Base-by-base conservation (phyloP, 2,329 filamentous ascomycete species). In the Lachnellula suecica region DNA sequence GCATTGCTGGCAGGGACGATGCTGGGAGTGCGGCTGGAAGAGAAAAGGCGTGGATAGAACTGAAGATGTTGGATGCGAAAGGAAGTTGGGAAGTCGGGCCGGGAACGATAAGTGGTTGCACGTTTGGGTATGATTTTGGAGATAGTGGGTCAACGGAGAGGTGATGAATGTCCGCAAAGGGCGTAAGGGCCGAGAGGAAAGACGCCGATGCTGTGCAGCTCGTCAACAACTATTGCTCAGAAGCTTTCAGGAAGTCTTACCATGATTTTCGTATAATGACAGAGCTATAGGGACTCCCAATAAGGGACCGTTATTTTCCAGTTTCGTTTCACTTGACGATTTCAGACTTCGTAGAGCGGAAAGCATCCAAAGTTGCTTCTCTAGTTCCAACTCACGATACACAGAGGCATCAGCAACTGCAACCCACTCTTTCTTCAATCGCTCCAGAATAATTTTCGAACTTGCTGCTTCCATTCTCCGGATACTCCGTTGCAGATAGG, bases 351-450 rank as follows among this genome's bases (percentile, higher is more conserved):
- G 74, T 47, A 88, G 68, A 1, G 76, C 76, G 24, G 78, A 83
- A 29, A 85, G 71, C 71, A 90, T 78, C 82, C 82, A 85, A 37
- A 79, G 69, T 60, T 82, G 81, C 62, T 81, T 80, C 56, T 81
- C 77, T 44, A 81, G 70, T 52, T 79, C 79, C 4, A 79, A 61
- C 46, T 79, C 75, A 59, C 73, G 72, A 59, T 77, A 79, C 19
- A 81, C 66, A 34, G 70, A 73, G 3, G 76, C 71, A 49, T 79
- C 75, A 0, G 70, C 65, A 11, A 73, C 69, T 20, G 66, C 68
- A 9, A 72, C 71, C 71, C 76, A 78, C 38, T 74, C 72, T 57
- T 81, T 76, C 27, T 77, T 81, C 34, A 87, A 71, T 4, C 81
- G 75, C 29, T 76, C 71, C 4, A 86, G 70, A 41, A 84, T 74